These are phyloP conservation scores for Letharia lupina DNA, from an alignment of 495 filamentous ascomycete species.

Conservation along the genomic window DNA sequence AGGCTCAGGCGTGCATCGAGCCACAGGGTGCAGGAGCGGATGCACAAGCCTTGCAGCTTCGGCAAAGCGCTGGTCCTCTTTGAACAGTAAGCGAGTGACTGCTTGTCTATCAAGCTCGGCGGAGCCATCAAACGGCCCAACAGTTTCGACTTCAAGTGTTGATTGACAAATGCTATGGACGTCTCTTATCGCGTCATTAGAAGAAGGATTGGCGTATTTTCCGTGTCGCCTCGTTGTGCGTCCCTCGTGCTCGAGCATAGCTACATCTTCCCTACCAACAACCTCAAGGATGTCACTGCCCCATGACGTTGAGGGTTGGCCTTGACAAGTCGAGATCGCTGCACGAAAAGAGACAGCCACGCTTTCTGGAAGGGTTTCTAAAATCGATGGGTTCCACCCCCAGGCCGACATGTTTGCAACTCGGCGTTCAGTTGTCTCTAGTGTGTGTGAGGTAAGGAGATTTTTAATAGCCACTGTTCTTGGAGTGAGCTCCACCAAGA, in stretches of 20 bases:
- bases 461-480: slow-evolving; percentile 57
- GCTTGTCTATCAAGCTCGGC: slow-evolving; percentile 71
- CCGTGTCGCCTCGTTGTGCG: slow-evolving; percentile 30
- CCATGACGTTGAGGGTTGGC: slow-evolving; percentile 72
- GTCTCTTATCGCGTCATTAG: slow-evolving; percentile 61
- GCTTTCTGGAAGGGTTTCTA: slow-evolving; percentile 80
- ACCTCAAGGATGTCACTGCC: slow-evolving; percentile 57
- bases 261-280: slow-evolving; percentile 74
- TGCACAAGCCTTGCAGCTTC: slow-evolving; percentile 76
- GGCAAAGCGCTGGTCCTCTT: slow-evolving; percentile 76
- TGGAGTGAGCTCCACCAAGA: slow-evolving; percentile 45
- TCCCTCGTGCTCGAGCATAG: slow-evolving; percentile 50
- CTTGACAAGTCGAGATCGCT: slow-evolving; percentile 73
- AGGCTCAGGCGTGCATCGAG: slow-evolving; percentile 64
- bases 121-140: slow-evolving; percentile 54
- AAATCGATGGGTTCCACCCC: slow-evolving; percentile 46
- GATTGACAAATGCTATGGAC: slow-evolving; percentile 63
- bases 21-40: slow-evolving; percentile 64
- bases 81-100: slow-evolving; percentile 77
- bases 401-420: slow-evolving; percentile 43
- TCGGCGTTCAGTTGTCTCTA: slow-evolving; percentile 26
- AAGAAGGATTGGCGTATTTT: slow-evolving; percentile 38
- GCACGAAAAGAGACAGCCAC: slow-evolving; percentile 72
- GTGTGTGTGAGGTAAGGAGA: slow-evolving; percentile 38
- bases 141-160: slow-evolving; percentile 48